Percentiles rank a stretch among this genome's conserved stretches.
Conservation (phyloP, 768 basidiomycete genomes). For the Russula olivacea region DNA sequence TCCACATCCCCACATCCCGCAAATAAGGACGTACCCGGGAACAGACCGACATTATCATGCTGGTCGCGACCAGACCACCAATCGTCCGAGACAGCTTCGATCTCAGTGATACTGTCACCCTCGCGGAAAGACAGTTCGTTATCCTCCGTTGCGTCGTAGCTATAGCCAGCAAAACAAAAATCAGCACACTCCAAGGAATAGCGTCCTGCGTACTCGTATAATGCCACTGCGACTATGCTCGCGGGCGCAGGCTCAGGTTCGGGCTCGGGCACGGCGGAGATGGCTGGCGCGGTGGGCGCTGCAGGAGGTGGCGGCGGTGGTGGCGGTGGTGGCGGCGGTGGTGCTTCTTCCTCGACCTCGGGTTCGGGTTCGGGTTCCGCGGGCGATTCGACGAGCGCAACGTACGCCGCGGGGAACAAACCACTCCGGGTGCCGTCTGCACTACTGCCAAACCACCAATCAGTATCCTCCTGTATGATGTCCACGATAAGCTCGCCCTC, state of each 20-base stretch:
- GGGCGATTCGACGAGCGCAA: constrained; percentile 57
- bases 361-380: constrained; percentile 37
- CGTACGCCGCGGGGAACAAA: constrained; percentile 89
- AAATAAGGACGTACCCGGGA: constrained; percentile 54
- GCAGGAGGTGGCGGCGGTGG: constrained; percentile 37
- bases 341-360: constrained; percentile 43
- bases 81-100: constrained; percentile 79
- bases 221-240: constrained; percentile 55
- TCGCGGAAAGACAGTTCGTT: constrained; percentile 86
- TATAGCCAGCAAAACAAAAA: constrained; percentile 29
- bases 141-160: constrained; percentile 86
- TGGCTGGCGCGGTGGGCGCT: constrained; percentile 36
- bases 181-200: constrained; percentile 14
- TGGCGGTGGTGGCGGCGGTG: constrained; percentile 55
- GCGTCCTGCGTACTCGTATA: constrained; percentile 57
- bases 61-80: constrained; percentile 76
- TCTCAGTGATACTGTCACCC: constrained; percentile 71
- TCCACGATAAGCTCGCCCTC: constrained; percentile 82
- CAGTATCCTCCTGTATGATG: constrained; percentile 79
- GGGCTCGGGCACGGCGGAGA: constrained; percentile 44
- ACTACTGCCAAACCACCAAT: constrained; percentile 87
- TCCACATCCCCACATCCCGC: background rate
- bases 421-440: constrained; percentile 61
- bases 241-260: constrained; percentile 44
- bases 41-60: constrained; percentile 56